Evolutionary conservation across 2,329 filamentous ascomycete genomes (phyloP).

Genomic region (Claviceps cyperi): DNA sequence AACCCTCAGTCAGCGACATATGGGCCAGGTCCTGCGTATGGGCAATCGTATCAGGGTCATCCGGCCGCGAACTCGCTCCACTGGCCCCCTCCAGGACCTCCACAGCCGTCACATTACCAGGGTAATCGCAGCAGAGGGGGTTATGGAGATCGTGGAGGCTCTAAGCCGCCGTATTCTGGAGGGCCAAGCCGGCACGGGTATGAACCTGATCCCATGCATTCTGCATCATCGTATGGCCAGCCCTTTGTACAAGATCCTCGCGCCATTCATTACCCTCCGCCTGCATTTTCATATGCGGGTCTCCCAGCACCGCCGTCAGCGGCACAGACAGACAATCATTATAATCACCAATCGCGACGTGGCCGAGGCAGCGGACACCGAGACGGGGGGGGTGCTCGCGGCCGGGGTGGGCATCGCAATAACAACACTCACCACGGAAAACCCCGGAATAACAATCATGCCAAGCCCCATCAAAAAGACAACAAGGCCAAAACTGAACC

Average conservation of each 20-base stretch:
- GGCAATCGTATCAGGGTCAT: constrained; percentile 21
- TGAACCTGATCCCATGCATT: constrained; percentile 18
- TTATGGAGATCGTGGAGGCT: constrained; percentile 29
- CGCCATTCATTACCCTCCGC: constrained; percentile 20
- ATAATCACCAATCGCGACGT: constrained; percentile 20
- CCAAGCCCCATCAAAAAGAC: constrained; percentile 10
- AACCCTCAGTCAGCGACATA: constrained; percentile 32
- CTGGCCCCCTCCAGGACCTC: constrained; percentile 15
- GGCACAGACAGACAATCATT: constrained; percentile 20
- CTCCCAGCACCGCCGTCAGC: constrained; percentile 23
- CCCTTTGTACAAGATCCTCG: constrained; percentile 27
- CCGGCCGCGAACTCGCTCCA: constrained; percentile 11
- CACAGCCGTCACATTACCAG: constrained; percentile 21
- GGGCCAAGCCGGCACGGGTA: constrained; percentile 21
- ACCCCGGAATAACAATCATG: constrained; percentile 20
- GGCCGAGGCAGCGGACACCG: constrained; percentile 19
- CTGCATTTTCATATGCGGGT: constrained; percentile 23
- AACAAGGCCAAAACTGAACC: constrained; percentile 21
- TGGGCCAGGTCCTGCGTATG: constrained; percentile 23
- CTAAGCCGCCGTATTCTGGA: constrained; percentile 17
- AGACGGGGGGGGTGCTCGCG: constrained; percentile 24
- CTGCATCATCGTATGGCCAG: constrained; percentile 23
- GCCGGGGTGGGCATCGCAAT: constrained; percentile 21
- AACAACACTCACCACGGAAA: constrained; percentile 27
- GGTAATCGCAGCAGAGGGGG: constrained; percentile 30